Evolutionary conservation across 371 early-diverging fungal species (phyloP).

Genomic region (Mortierella sp.): DNA sequence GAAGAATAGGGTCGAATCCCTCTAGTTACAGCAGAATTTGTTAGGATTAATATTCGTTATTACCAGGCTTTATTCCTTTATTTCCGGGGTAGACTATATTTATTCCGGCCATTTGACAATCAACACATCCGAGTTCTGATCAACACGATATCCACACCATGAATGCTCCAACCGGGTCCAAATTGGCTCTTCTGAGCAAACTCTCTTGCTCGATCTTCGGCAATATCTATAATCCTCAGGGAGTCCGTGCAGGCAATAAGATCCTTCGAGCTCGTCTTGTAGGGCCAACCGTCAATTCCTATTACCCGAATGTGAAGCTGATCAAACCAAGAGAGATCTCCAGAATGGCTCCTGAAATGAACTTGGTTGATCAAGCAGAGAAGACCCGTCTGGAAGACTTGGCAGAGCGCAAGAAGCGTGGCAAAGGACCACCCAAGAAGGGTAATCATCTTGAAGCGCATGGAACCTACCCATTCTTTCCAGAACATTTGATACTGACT

Average conservation of each 20-base stretch:
- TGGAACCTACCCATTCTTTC: neutral
- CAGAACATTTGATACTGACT: no score
- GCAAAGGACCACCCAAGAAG: constrained; percentile 88
- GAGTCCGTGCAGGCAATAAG: constrained; percentile 77
- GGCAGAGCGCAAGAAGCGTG: constrained; percentile 75
- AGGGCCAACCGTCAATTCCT: constrained; percentile 72
- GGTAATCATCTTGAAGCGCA: constrained; percentile 62
- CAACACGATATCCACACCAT: neutral
- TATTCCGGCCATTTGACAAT: no score
- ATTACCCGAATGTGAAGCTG: constrained; percentile 70
- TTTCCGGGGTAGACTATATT: no score
- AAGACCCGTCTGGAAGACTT: constrained; percentile 76
- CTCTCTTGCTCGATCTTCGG: constrained; percentile 74
- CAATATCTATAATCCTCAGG: constrained; percentile 78
- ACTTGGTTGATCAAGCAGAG: constrained; percentile 71
- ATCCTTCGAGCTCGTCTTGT: constrained; percentile 73
- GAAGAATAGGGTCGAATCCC: no score
- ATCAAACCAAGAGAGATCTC: constrained; percentile 69
- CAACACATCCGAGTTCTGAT: neutral
- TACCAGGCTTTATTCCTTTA: no score
- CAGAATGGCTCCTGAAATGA: constrained; percentile 67
- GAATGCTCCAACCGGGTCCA: constrained; percentile 1
- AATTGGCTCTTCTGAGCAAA: constrained; percentile 66
- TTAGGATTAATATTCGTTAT: neutral
- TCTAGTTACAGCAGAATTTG: neutral